These are phyloP conservation scores for Malus orientalis DNA, from an alignment of 306 rosid species.

Conservation along the genomic window DNA sequence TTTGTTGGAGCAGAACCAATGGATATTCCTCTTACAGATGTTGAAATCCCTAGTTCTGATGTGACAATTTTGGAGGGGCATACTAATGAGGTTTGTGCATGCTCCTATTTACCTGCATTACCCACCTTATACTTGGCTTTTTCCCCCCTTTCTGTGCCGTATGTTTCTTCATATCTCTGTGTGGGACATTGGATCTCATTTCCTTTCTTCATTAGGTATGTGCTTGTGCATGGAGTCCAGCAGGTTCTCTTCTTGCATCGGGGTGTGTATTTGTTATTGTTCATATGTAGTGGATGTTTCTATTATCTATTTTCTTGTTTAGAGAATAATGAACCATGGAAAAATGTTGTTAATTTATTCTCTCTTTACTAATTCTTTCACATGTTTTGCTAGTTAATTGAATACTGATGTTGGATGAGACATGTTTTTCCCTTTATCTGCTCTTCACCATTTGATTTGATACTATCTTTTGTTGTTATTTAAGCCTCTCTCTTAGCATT, in stretches of 20 bases:
- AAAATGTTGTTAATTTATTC: neutral
- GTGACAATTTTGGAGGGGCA: conserved; percentile 91
- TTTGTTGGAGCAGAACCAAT: conserved; percentile 59
- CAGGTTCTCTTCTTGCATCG: conserved; percentile 89
- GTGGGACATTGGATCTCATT: conserved; percentile 17
- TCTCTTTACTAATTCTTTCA: neutral
- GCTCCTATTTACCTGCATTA: conserved; percentile 6
- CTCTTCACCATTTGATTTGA: neutral
- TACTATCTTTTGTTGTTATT: neutral
- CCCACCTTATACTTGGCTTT: neutral
- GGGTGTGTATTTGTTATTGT: conserved; percentile 47
- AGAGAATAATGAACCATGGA: neutral
- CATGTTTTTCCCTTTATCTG: neutral
- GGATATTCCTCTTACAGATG: conserved; percentile 56
- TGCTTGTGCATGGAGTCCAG: conserved; percentile 97
- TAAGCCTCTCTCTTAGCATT: neutral
- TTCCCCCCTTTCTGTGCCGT: neutral
- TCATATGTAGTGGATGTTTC: neutral
- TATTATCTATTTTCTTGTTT: neutral
- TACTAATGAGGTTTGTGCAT: conserved; percentile 70
- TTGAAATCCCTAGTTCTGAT: conserved; percentile 69
- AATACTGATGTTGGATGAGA: neutral
- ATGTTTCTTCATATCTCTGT: conserved; percentile 2
- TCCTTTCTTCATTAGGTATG: conserved; percentile 59
- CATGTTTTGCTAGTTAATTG: neutral